These are phyloP conservation scores for Lotmaria passim DNA, from an alignment of 208 protist species.

Conservation along the genomic window DNA sequence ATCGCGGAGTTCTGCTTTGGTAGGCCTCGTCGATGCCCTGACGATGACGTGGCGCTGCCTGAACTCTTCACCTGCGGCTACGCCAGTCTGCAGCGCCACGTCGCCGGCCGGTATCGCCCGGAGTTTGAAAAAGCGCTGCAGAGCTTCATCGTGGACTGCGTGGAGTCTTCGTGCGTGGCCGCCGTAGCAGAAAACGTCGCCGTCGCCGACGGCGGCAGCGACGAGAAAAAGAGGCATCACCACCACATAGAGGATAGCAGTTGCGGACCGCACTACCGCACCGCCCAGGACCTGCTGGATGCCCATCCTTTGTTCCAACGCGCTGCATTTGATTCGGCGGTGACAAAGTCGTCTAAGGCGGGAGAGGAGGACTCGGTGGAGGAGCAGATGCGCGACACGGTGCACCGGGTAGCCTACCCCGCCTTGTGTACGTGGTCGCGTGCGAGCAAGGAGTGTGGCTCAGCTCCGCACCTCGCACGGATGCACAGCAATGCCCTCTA, in stretches of 20 bases:
- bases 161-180: slow-evolving; percentile 26
- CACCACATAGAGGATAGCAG: slow-evolving; percentile 1
- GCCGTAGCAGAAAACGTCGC: slow-evolving; percentile 1
- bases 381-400: slow-evolving; percentile 36
- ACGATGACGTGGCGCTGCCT: slow-evolving; percentile 5
- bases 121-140: slow-evolving; percentile 31
- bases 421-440: slow-evolving; percentile 42
- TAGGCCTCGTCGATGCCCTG: background rate
- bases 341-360: background rate
- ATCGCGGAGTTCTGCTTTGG: slow-evolving; percentile 36
- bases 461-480: slow-evolving; percentile 47
- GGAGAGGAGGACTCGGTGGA: slow-evolving; percentile 10
- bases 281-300: slow-evolving; percentile 36
- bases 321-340: no score
- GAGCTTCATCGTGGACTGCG: slow-evolving; percentile 52
- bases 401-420: slow-evolving; percentile 67
- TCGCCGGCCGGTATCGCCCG: slow-evolving; percentile 14
- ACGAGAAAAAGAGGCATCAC: background rate
- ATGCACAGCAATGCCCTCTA: slow-evolving; percentile 76
- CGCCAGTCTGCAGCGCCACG: slow-evolving; percentile 18
- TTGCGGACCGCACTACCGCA: slow-evolving; percentile 28
- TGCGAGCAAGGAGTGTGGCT: slow-evolving; percentile 41
- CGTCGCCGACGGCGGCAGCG: background rate
- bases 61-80: slow-evolving; percentile 20
- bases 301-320: slow-evolving; percentile 28